Percentiles rank a stretch among this genome's conserved stretches.
These are phyloP conservation scores for Hypoxylon subgilvum DNA, from an alignment of 495 filamentous ascomycete species.

Conservation along the genomic window DNA sequence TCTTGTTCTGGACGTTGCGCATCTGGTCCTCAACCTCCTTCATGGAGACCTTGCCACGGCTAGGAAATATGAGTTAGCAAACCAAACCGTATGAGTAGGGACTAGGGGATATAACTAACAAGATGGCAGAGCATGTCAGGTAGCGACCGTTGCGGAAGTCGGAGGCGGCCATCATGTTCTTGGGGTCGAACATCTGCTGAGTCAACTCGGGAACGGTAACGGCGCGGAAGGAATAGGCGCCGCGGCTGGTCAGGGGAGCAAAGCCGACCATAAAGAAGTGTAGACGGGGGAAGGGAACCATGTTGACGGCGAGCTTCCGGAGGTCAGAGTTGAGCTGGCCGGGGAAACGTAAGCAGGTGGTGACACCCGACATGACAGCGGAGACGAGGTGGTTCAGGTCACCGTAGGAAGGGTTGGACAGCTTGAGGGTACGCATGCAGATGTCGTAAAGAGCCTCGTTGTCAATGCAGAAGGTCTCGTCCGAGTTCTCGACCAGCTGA, in stretches of 20 bases:
- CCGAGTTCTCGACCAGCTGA: constrained; percentile 99
- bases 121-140: constrained; percentile 99
- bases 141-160: constrained; percentile 99
- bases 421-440: constrained; percentile 99
- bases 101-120: constrained; percentile 51
- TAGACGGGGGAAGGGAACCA: constrained; percentile 99
- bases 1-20: constrained; percentile 99
- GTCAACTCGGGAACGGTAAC: constrained; percentile 98
- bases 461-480: constrained; percentile 99
- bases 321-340: constrained; percentile 99
- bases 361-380: constrained; percentile 99
- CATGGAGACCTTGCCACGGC: constrained; percentile 99
- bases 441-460: constrained; percentile 99
- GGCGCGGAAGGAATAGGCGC: constrained; percentile 93
- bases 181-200: constrained; percentile 99
- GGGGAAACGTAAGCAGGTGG: constrained; percentile 97
- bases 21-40: constrained; percentile 99
- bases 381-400: constrained; percentile 99
- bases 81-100: neutral
- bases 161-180: constrained; percentile 99
- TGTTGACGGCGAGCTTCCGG: constrained; percentile 99
- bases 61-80: constrained; percentile 47
- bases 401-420: constrained; percentile 96
- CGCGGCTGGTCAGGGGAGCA: constrained; percentile 96
- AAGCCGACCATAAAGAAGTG: constrained; percentile 99